Evolutionary conservation across 305 asterid genomes (phyloP).

Genomic region (Ruellia speciosa): DNA sequence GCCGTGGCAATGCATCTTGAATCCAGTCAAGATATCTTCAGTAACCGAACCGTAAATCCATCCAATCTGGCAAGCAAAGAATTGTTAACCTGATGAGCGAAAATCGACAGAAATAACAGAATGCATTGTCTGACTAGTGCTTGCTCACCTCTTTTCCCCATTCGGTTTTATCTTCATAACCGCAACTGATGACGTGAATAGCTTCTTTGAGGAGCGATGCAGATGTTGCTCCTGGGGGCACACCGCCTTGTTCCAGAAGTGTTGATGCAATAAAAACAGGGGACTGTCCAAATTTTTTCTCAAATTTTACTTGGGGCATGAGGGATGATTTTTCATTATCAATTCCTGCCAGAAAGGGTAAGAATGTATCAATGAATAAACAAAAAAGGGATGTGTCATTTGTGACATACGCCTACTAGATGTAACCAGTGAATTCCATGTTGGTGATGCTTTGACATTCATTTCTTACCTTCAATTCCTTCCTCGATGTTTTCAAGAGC

Average conservation of each 20-base stretch:
- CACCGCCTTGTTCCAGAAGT: conserved; percentile 80
- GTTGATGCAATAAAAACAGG: conserved; percentile 88
- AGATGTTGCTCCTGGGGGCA: conserved; percentile 72
- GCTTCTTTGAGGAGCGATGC: conserved; percentile 93
- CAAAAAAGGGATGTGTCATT: neutral
- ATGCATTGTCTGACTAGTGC: conserved; percentile 1
- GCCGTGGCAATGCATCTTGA: conserved; percentile 96
- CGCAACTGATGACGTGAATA: conserved; percentile 90
- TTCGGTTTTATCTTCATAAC: conserved; percentile 92
- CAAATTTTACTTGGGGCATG: conserved; percentile 82
- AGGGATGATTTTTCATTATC: conserved; percentile 71
- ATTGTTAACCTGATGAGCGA: conserved; percentile 11
- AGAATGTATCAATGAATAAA: neutral
- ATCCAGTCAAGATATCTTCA: conserved; percentile 93
- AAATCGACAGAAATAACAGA: neutral
- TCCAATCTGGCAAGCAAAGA: conserved; percentile 50
- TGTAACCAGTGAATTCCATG: neutral
- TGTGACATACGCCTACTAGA: neutral
- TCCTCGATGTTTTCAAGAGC: conserved; percentile 95
- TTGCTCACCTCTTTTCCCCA: conserved; percentile 90
- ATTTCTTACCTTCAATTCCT: conserved; percentile 73
- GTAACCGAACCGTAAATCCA: conserved; percentile 97
- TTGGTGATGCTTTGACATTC: neutral
- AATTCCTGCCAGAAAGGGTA: conserved; percentile 47
- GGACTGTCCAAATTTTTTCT: conserved; percentile 88